A percentile compares a stretch with the other conserved stretches of the same genome.
phyloP scores from a whole-genome alignment of 169 alveolate species.

The Babesia sp. region DNA sequence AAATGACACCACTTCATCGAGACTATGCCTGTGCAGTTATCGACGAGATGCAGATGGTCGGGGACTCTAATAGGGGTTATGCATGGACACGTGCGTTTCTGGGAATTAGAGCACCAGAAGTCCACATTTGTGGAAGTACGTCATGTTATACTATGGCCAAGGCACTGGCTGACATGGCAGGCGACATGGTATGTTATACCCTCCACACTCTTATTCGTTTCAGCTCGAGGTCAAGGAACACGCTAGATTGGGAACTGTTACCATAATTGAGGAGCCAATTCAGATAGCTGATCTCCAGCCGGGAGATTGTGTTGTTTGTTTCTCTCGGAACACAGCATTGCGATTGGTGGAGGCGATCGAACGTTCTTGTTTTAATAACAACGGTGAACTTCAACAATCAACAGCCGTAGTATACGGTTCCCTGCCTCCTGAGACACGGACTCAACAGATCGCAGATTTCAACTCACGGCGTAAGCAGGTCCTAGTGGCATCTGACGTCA shows the following conservation, averaged over 20 bases:
- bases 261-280: conserved; percentile 67
- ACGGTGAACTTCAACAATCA: conserved; percentile 21
- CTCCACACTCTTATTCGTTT: conserved; percentile 5
- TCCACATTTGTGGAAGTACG: conserved; percentile 72
- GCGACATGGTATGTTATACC: conserved; percentile 39
- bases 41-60: conserved; percentile 91
- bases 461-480: conserved; percentile 51
- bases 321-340: conserved; percentile 80
- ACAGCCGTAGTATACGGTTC: conserved; percentile 83
- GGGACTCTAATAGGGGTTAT: conserved; percentile 84
- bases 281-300: conserved; percentile 73
- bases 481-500: conserved; percentile 90
- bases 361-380: conserved; percentile 14
- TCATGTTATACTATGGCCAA: conserved; percentile 29
- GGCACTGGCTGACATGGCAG: conserved; percentile 26
- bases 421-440: conserved; percentile 88
- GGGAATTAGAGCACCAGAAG: conserved; percentile 80
- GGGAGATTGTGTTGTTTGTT: conserved; percentile 90
- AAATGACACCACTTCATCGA: conserved; percentile 78
- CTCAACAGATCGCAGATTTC: conserved; percentile 69
- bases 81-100: conserved; percentile 91
- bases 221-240: conserved; percentile 65
- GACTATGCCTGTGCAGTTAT: conserved; percentile 86
- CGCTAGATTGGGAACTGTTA: conserved; percentile 47
- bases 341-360: conserved; percentile 63